These are phyloP conservation scores for Mucor racemosus DNA, from an alignment of 371 early-diverging fungal genomes.

Conservation along the genomic window DNA sequence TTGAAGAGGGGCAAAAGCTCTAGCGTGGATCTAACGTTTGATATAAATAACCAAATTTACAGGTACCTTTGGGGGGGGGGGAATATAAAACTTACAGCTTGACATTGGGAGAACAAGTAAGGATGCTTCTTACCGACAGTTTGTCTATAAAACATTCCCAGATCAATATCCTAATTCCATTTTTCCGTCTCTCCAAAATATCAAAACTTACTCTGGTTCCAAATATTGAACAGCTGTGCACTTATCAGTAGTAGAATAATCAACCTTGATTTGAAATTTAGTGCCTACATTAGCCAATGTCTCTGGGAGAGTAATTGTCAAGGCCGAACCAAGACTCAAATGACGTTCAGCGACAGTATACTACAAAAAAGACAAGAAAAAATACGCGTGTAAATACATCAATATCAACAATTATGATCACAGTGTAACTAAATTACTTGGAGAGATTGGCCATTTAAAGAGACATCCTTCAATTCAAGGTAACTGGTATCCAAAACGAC, in stretches of 20 bases:
- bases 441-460: conserved; percentile 41
- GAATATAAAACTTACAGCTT: conserved; percentile 56
- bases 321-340: conserved; percentile 76
- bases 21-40: conserved; percentile 81
- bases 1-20: conserved; percentile 89
- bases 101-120: conserved; percentile 96
- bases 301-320: conserved; percentile 66
- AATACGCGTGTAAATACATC: neutral
- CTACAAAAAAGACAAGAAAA: conserved; percentile 40
- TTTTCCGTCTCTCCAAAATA: neutral
- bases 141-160: conserved; percentile 57
- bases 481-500: conserved; percentile 83
- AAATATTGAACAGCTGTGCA: conserved; percentile 93
- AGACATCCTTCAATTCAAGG: conserved; percentile 62
- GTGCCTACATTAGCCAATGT: conserved; percentile 43
- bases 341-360: conserved; percentile 63
- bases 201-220: conserved; percentile 74
- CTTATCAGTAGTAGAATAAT: conserved; percentile 81
- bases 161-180: neutral
- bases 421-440: conserved; percentile 40
- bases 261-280: conserved; percentile 62
- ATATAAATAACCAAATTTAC: neutral
- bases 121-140: conserved; percentile 94
- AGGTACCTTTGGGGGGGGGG: no score
- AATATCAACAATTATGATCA: neutral